Evolutionary conservation across 2,329 filamentous ascomycete species (phyloP).

Genomic region (Aulographum hederae): DNA sequence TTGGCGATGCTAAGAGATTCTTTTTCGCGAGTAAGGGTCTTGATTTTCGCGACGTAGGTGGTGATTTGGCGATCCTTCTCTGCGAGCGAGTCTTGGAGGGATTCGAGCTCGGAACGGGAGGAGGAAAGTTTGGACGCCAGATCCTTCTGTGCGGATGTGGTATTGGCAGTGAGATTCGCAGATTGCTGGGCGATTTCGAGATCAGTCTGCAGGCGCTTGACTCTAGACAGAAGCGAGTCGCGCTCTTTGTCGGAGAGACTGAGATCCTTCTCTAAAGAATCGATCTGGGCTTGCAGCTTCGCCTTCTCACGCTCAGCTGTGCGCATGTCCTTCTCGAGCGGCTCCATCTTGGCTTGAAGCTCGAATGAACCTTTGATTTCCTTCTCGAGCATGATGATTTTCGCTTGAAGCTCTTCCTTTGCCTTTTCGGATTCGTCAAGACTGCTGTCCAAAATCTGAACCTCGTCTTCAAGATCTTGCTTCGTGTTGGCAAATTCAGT

Average conservation of each 20-base stretch:
- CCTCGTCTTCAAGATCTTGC: conserved; percentile 38
- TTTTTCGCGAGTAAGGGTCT: neutral
- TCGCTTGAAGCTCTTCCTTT: conserved; percentile 41
- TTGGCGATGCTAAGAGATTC: no score
- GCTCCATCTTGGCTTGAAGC: conserved; percentile 33
- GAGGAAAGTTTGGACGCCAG: neutral
- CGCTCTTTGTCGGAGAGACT: neutral
- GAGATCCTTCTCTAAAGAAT: conserved; percentile 17
- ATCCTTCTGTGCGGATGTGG: no score
- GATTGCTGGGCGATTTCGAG: conserved; percentile 20
- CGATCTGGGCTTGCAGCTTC: conserved; percentile 14
- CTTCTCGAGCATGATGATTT: conserved; percentile 23
- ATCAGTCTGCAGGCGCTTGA: neutral
- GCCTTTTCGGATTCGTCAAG: conserved; percentile 23
- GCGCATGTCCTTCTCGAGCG: conserved; percentile 15
- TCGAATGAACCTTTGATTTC: conserved; percentile 14
- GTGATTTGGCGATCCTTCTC: no score
- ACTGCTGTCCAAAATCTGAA: conserved; percentile 25
- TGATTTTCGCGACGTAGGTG: no score
- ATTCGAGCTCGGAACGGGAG: conserved; percentile 35
- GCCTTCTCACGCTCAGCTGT: conserved; percentile 18
- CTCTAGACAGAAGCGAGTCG: neutral
- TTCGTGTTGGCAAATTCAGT: conserved; percentile 22
- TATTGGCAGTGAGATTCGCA: no score
- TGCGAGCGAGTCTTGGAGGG: conserved; percentile 41